Base-by-base conservation (phyloP, 768 basidiomycete genomes). In the Suillus brevipes region DNA sequence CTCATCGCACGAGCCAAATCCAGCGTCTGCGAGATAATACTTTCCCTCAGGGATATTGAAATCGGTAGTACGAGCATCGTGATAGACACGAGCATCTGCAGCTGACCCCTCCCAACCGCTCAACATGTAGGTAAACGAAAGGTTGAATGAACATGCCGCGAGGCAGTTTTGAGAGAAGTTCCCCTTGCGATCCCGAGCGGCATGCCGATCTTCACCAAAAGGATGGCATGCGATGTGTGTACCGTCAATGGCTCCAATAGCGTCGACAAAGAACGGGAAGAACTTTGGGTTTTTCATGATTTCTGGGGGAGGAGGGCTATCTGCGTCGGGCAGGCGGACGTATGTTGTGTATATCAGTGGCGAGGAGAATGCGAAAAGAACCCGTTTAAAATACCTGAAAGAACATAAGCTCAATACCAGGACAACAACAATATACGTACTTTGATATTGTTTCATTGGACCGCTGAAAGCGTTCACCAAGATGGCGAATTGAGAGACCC, bases 331-430 rank as follows among this genome's bases (percentile, higher is more conserved):
- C 1, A 68, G 67, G 0, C 62, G 31, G 13, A 78, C 69, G 66
- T 73, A 75, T 43, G 53, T 42, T 14, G 59, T 65, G 58, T 77
- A 79, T 62, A 79, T 77, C 16, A 43, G 55, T 14, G 66, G 68
- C 1, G 68, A 65, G 2, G 73, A 74, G 34, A 79, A 59, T 9
- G 67, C 61, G 2, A 65, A 25, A n/a, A 77, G 68, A 49, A 79
- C 69, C 31, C 61, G 65, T 25, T 65, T 38, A 53, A 78, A 78
- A 60, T 75, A 77, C 65, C 77, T 78, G 7, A 50, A 50, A 50
- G 28, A 28, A 28, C 25, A 50, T 49, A 65, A 55, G 23, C 18
- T n/a, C 16, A 25, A 16, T 38, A 4, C 8, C 7, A 31, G 18
- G 23, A n/a, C 5, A 40, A 8, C 13, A 50, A 18, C 43, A 53